Percentiles rank a stretch among this genome's conserved stretches.
These are phyloP conservation scores for Dimargaris xerosporica DNA, from an alignment of 192 early-diverging fungal species.

Conservation along the genomic window DNA sequence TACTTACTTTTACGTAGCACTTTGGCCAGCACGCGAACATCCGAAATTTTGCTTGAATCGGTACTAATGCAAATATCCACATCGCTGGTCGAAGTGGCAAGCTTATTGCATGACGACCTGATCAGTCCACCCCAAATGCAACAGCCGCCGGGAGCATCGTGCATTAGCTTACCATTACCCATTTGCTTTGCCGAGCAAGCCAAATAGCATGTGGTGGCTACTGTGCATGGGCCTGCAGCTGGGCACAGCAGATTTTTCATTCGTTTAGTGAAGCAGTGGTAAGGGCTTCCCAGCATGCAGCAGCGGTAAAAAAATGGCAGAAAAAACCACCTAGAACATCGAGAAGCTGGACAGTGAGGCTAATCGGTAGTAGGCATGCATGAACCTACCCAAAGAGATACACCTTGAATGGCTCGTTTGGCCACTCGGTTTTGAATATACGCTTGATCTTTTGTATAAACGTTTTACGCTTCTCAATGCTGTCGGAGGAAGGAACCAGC, in stretches of 20 bases:
- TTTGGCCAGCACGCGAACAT: constrained; percentile 58
- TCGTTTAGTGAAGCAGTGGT: background rate
- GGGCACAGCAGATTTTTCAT: background rate
- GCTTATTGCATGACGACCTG: constrained; percentile 74
- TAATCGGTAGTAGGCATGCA: background rate
- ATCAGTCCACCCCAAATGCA: background rate
- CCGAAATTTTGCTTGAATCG: constrained; percentile 53
- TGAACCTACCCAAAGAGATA: constrained; percentile 72
- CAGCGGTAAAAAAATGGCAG: background rate
- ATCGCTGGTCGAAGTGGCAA: constrained; percentile 71
- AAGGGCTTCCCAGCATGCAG: background rate
- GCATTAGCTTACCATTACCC: background rate
- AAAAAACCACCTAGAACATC: too few species aligned
- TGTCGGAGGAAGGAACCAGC: constrained; percentile 49
- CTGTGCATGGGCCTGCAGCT: background rate
- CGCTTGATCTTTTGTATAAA: constrained; percentile 70
- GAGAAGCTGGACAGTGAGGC: too few species aligned
- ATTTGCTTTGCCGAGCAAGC: background rate
- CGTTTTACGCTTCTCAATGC: constrained; percentile 39
- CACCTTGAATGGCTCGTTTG: constrained; percentile 51
- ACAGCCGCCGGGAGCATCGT: background rate
- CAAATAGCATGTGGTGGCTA: background rate
- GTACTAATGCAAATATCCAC: constrained; percentile 92
- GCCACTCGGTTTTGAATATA: constrained; percentile 70
- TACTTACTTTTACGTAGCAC: constrained; percentile 53